Conservation (phyloP, 108 stramenopile species). For the Pseudonitzschia delicatissima region DNA sequence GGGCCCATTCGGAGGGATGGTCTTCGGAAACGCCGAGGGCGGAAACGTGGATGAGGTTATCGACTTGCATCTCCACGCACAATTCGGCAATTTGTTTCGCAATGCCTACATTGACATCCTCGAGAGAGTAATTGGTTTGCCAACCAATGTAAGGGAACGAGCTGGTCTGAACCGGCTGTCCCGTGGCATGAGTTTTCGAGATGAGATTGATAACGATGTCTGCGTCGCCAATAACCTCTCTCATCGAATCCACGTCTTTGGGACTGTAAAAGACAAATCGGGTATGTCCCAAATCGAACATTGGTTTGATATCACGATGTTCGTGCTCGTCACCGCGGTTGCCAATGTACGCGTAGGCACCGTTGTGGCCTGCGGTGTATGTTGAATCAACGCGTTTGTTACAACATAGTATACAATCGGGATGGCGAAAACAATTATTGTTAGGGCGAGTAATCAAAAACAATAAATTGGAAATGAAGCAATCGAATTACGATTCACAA, state of each 20-base stretch:
- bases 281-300: slow-evolving; percentile 90
- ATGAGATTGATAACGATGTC: slow-evolving; percentile 95
- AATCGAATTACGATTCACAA: not conserved
- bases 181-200: slow-evolving; percentile 92
- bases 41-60: slow-evolving; percentile 90
- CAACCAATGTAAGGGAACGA: slow-evolving; percentile 77
- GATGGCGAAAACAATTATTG: no score
- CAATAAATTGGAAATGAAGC: no score
- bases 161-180: slow-evolving; percentile 64
- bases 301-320: slow-evolving; percentile 88
- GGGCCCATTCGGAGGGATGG: slow-evolving; percentile 82
- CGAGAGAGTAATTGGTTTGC: slow-evolving; percentile 74
- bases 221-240: slow-evolving; percentile 82
- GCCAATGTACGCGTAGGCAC: slow-evolving; percentile 75
- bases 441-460: no score
- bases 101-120: slow-evolving; percentile 88
- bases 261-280: slow-evolving; percentile 79
- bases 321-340: slow-evolving; percentile 94
- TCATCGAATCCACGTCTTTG: slow-evolving; percentile 87
- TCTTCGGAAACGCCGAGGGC: slow-evolving; percentile 73
- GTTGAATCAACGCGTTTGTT: no score
- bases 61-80: slow-evolving; percentile 88
- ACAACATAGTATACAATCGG: no score
- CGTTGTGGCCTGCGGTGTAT: slow-evolving; percentile 72
- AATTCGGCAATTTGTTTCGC: slow-evolving; percentile 87